Evolutionary conservation across 108 stramenopile species (phyloP), one percentile per base, ranked within the genome.

Genomic region (Cylindrotheca fusiformis): DNA sequence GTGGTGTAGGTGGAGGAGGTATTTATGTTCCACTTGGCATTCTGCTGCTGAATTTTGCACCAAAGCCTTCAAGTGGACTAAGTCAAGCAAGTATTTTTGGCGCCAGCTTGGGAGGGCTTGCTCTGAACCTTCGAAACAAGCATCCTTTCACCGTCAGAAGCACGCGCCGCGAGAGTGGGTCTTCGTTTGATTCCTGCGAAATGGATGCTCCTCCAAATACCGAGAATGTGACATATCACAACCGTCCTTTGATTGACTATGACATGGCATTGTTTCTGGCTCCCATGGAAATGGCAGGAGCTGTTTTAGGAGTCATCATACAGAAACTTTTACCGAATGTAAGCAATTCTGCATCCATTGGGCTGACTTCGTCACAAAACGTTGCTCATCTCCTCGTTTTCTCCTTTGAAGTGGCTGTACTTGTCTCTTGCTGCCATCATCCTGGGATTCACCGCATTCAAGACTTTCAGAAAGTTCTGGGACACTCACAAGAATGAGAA

Each of bases 241-340:
- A 76, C 3, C 80, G 86, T 19, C 86, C 86, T n/a, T 60, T 87
- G 32, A 82, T 87, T 47, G 79, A 87, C 55, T 87, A 69, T 60
- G 77, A 87, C 67, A 80, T 87, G 79, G 80, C 78, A 2, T 46
- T 87, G 24, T 82, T 84, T 55, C 55, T 84, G 57, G 78, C 76
- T 25, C 86, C 86, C 22, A 82, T 84, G 79, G 73, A 82, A 67
- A 84, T 87, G 80, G 86, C 86, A 1, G 86, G 86, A 46, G 83
- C 86, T 48, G 79, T 87, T 3, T 33, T 87, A 45, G 86, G 86
- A 55, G 79, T 81, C 2, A 29, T 82, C 22, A 63, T 87, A 8
- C 80, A 87, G 63, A 74, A 68, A 47, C 29, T 84, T 0, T 69
- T 87, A 12, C 83, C 83, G 0, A 75, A 87, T 48, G 36, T 41